A percentile compares a stretch with the other conserved stretches of the same genome.
phyloP scores from a whole-genome alignment of 2,329 filamentous ascomycete species.

The Aspergillus flavus region DNA sequence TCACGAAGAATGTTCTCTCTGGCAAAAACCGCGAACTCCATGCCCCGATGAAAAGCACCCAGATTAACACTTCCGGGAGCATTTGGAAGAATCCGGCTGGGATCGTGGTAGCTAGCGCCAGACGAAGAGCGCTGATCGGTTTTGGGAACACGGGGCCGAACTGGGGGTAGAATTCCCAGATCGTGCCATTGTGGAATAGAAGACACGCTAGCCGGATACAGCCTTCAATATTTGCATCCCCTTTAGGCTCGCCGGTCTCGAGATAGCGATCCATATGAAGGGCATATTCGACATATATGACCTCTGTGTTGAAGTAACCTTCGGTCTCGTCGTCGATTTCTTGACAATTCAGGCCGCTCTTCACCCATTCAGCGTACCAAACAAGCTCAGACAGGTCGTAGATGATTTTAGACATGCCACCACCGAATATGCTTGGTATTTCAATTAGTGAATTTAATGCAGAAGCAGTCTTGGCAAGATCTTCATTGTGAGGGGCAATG shows the following conservation, averaged over 20 bases:
- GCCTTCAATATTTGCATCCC: slow-evolving; percentile 41
- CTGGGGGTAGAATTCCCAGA: slow-evolving; percentile 43
- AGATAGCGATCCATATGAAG: slow-evolving; percentile 42
- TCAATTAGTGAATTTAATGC: slow-evolving; percentile 35
- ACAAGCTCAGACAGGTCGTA: slow-evolving; percentile 39
- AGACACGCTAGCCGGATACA: slow-evolving; percentile 41
- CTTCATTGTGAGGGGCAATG: slow-evolving; percentile 33
- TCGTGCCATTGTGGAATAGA: slow-evolving; percentile 42
- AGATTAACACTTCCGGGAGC: slow-evolving; percentile 38
- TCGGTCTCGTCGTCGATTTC: slow-evolving; percentile 40
- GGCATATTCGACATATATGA: slow-evolving; percentile 41
- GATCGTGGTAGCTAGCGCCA: slow-evolving; percentile 37
- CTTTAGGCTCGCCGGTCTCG: slow-evolving; percentile 33
- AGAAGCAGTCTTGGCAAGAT: slow-evolving; percentile 34
- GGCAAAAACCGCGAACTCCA: slow-evolving; percentile 29
- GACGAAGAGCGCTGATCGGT: slow-evolving; percentile 36
- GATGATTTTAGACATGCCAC: slow-evolving; percentile 34
- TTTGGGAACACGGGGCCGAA: slow-evolving; percentile 38
- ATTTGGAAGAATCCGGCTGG: slow-evolving; percentile 34
- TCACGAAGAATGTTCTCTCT: slow-evolving; percentile 37
- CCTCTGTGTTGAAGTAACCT: slow-evolving; percentile 45
- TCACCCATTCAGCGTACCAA: slow-evolving; percentile 43
- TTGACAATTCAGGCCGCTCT: slow-evolving; percentile 29
- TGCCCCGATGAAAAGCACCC: slow-evolving; percentile 41
- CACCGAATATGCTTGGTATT: slow-evolving; percentile 39